A percentile compares a stretch with the other conserved stretches of the same genome.
Evolutionary conservation across 176 grass and related monocot genomes (phyloP).

Genomic region (Oropetium thomaeum): DNA sequence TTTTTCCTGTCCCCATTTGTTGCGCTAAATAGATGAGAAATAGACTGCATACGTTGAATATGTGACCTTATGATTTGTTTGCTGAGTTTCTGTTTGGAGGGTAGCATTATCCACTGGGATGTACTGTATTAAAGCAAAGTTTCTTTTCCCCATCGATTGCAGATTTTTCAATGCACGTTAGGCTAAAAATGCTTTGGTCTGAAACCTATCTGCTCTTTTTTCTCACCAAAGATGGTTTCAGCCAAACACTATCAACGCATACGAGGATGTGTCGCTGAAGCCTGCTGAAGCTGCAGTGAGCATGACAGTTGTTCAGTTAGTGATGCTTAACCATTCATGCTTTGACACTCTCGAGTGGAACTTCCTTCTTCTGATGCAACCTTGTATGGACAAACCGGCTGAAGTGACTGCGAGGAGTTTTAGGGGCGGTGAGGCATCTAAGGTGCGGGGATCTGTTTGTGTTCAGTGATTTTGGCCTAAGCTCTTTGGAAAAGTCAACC

Average conservation of each 20-base stretch:
- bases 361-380: conserved; percentile 49
- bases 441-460: conserved; percentile 14
- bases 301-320: conserved; percentile 45
- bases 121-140: neutral
- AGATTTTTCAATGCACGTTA: conserved; percentile 44
- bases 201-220: conserved; percentile 18
- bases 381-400: neutral
- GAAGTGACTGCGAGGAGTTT: conserved; percentile 21
- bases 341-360: conserved; percentile 31
- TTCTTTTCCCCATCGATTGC: neutral
- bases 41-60: neutral
- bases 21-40: neutral
- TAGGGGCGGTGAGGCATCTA: conserved; percentile 20
- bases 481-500: conserved; percentile 14
- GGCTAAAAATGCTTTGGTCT: conserved; percentile 35
- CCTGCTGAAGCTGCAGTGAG: conserved; percentile 38
- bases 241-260: neutral
- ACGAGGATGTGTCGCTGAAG: conserved; percentile 25
- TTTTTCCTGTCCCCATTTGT: neutral
- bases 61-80: neutral
- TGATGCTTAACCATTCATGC: conserved; percentile 45
- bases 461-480: conserved; percentile 40
- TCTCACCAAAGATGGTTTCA: conserved; percentile 18
- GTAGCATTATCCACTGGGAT: neutral
- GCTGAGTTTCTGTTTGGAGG: neutral